Base-by-base conservation (phyloP, 1,284 basidiomycete genomes). In the Pseudomicrostroma phylloplanum region DNA sequence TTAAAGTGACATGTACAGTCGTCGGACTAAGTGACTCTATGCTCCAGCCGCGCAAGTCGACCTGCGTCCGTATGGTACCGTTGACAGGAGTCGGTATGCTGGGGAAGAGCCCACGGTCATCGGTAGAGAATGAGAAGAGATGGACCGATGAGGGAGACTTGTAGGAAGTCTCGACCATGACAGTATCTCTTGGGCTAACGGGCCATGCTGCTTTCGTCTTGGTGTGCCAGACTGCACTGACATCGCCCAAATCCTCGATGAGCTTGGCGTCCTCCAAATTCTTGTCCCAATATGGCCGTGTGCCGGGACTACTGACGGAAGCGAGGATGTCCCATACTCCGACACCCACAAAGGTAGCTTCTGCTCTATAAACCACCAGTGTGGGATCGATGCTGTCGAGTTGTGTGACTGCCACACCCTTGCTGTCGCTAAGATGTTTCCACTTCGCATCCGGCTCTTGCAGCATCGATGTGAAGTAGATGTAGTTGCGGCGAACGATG, bases 401-500 rank as follows among this genome's bases (percentile, higher is more conserved):
- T 77, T 97, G 93, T 6, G 80, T 76, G 26, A 80, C 74, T 3
- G 92, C 93, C 48, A 98, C 88, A 0, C 93, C 93, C 46, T 87
- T 84, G 26, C 86, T 85, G 73, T 98, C 94, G 49, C 88, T 88
- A 26, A 90, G 87, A 74, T 56, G 80, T 77, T 87, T 88, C 96
- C 96, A 99, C 80, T 99, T 99, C 1, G 92, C 92, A 79, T 97
- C 93, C 0, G 96, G 96, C 76, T 98, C 96, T 80, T 98, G 96
- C 48, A 98, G 81, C 21, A 99, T 83, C 0, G 93, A 96, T 0
- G 93, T 94, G 79, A 99, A 98, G 80, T 98, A 79, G 64, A 97
- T 96, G 79, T 99, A 99, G 79, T 91, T 96, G 64, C 94, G 85
- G 73, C 88, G 86, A 36, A 97, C 89, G 63, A 92, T 83, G 15